A percentile compares a stretch with the other conserved stretches of the same genome.
Conservation (phyloP, 805 yeast genomes). For the Metschnikowia chrysomelidarum region DNA sequence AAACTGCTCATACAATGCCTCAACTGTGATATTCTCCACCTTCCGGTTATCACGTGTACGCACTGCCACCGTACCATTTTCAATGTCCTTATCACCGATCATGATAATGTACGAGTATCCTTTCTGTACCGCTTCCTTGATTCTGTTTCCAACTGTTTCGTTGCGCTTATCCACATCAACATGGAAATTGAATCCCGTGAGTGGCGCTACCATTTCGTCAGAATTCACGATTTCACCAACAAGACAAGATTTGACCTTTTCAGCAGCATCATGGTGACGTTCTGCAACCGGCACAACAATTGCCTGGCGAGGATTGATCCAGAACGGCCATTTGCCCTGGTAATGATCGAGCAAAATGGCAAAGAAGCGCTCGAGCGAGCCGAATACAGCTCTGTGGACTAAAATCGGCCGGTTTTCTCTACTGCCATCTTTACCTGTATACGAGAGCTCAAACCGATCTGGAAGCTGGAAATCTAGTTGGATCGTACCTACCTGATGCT, state of each 20-base stretch:
- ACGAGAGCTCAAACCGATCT: constrained; percentile 71
- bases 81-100: constrained; percentile 83
- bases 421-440: constrained; percentile 51
- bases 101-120: constrained; percentile 80
- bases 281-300: constrained; percentile 76
- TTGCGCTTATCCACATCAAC: constrained; percentile 74
- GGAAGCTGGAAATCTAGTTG: constrained; percentile 96
- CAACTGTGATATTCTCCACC: constrained; percentile 42
- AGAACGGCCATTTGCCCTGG: constrained; percentile 95
- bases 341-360: constrained; percentile 89
- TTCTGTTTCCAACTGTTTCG: constrained; percentile 77
- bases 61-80: constrained; percentile 56
- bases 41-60: constrained; percentile 54
- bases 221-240: constrained; percentile 39
- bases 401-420: constrained; percentile 74
- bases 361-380: constrained; percentile 89
- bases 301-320: constrained; percentile 93
- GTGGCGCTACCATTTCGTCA: constrained; percentile 45
- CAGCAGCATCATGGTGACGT: constrained; percentile 55
- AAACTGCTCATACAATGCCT: constrained; percentile 55
- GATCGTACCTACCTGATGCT: constrained; percentile 92
- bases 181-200: constrained; percentile 59
- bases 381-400: constrained; percentile 94
- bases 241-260: constrained; percentile 44
- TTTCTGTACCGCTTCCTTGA: constrained; percentile 70